Base-by-base conservation (phyloP, 2,329 filamentous ascomycete genomes). In the Knufia fluminis region DNA sequence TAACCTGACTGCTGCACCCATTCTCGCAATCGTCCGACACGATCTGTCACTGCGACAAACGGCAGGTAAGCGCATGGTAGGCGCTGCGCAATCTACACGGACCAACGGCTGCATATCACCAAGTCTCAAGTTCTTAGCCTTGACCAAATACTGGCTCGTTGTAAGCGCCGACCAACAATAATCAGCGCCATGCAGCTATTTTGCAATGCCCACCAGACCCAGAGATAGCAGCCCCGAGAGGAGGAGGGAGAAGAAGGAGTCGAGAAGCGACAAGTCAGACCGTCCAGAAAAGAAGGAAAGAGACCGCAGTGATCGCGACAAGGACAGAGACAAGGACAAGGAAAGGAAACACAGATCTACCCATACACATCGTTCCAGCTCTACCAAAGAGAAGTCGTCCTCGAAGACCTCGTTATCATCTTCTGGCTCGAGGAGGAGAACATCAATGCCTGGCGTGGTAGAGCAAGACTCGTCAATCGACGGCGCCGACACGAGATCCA, bases 401-500 rank as follows among this genome's bases (percentile, higher is more conserved):
- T 57, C 57, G 4, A 54, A 51, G 52, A 53, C 59, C 31, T 60
- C 58, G n/a, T 50, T 57, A 26, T 56, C 57, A 20, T 58, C 61
- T n/a, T 52, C 54, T 22, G 48, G 57, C 24, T 49, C 55, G 16
- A 60, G 57, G 46, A 53, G 61, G 46, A 57, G 59, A 49, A 54
- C 57, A 22, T 64, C 62, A 2, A 59, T 64, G 57, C 61, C 61
- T 43, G 49, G 54, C 10, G 32, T 45, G 33, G 49, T 54, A 42
- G 45, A 54, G 26, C 52, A 57, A 20, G 50, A 56, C 22, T 50
- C 32, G 3, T 23, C 32, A 8, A 48, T 19, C n/a, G 4, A 46
- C 35, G 52, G 51, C 40, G 50, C 50, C 49, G 69, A 70, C 44
- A 70, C 69, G 42, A 70, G 68, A 54, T 61, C 67, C 23, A 77